Base-by-base conservation (phyloP, 805 yeast species). In the Tetrapisispora phaffii region DNA sequence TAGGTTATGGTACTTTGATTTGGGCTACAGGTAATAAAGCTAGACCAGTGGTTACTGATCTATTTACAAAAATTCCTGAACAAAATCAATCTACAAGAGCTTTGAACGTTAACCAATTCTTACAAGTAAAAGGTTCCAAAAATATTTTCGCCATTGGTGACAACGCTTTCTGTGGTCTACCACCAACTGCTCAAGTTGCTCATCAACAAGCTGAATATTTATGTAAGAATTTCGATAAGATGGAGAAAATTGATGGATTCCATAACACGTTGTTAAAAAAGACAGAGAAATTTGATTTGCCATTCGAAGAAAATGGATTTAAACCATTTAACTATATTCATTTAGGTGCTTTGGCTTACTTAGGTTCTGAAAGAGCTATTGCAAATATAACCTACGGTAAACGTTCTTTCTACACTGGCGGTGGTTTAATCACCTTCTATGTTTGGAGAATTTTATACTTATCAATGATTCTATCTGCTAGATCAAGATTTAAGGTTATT, bases 11-110 rank as follows among this genome's bases (percentile, higher is more conserved):
- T 61, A 74, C 88, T 59, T 76, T 89, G 56, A 90, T 89, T 54
- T 89, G 97, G 97, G 96, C 97, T 44, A 89, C 96, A 48, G 97
- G 97, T 70, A 88, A 88, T 69, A 85, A 87, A 51, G 86, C 87
- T 48, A 80, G 96, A 69, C 77, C 78, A 37, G 69, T 89, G 33
- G 74, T 82, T 42, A 73, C 80, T 47, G 77, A 79, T 56, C 72
- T 89, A 52, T 75, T 84, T 59, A 66, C 77, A 42, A 76, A 79
- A 67, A 75, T 89, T 56, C 82, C 85, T 34, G 87, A 79, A 62
- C 95, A 87, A 71, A 77, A 76, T 60, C 76, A 77, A 51, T 85
- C 95, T 32, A 80, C 94, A 67, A 79, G 96, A 64, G 97, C 96
- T 46, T 74, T 89, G 57, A 73, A 82, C 48, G 83, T 89, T 41